Base-by-base conservation (phyloP, 345 rosid genomes). In the Gossypium longicalyx region DNA sequence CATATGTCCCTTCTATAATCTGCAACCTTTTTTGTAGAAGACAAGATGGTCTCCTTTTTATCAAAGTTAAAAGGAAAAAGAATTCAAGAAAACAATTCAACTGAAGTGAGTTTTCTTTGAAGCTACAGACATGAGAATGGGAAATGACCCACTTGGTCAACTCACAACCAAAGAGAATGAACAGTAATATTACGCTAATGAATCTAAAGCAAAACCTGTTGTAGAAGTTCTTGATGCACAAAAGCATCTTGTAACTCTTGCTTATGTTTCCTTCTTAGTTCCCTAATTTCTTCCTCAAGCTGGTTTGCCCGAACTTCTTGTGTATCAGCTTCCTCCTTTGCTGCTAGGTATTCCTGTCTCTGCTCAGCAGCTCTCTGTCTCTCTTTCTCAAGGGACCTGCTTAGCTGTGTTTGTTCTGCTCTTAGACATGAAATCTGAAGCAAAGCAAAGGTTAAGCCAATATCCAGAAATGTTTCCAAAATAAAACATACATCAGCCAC, bases 281-380 rank as follows among this genome's bases (percentile, higher is more conserved):
- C 97, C 81, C 84, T 87, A 70, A 90, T 84, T 85, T 95, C 93
- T 76, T 87, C 89, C 81, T 93, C 97, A 48, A 93, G 93, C 81
- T 90, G 98, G 76, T 83, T 89, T 75, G 81, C 98, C 79, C 94
- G 94, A 77, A 89, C 98, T 86, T 87, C 94, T 60, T 85, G 91
- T 76, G 97, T 93, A 79, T 93, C 98, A 63, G 93, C 99, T 85
- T 90, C 97, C 84, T 95, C 98, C 89, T 91, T 95, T 78, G 92
- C 98, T 74, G 91, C 91, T 74, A 93, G 90, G 82, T 90, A 95
- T 76, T 95, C 99, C 79, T 95, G 98, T 80, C 98, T 87, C 82
- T 88, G 91, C 78, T 93, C 98, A 82, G 97, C 90, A 34, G 98
- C 98, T 82, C 98, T 86, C 79, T 93, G 98, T 80, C 99, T 89